A percentile compares a stretch with the other conserved stretches of the same genome.
These are phyloP conservation scores for Salix suchowensis DNA, from an alignment of 345 rosid genomes.

Conservation along the genomic window DNA sequence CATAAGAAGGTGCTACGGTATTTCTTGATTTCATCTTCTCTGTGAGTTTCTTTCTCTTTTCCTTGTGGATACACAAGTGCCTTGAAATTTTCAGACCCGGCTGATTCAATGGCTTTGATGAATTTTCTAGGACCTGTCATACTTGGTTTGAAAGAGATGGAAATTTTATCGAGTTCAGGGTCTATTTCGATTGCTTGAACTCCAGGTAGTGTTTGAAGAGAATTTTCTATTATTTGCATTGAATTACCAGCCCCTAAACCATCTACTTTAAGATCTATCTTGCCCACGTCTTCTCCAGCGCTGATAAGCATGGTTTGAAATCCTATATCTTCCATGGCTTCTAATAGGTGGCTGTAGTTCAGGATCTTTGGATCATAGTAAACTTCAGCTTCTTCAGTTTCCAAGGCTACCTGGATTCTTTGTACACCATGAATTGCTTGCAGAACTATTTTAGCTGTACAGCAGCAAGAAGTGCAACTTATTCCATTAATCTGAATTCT, in stretches of 20 bases:
- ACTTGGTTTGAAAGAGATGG: conserved; percentile 63
- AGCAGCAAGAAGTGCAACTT: conserved; percentile 84
- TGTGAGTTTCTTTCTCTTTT: conserved; percentile 52
- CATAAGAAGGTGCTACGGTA: conserved; percentile 59
- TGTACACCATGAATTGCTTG: conserved; percentile 58
- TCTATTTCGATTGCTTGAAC: conserved; percentile 42
- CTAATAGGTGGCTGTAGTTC: conserved; percentile 34
- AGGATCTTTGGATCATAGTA: conserved; percentile 54
- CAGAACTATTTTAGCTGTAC: conserved; percentile 61
- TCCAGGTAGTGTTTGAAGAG: conserved; percentile 83
- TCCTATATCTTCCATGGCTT: conserved; percentile 59
- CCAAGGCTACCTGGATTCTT: conserved; percentile 73
- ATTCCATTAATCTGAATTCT: conserved; percentile 75
- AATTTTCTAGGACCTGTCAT: conserved; percentile 77
- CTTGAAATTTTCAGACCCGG: conserved; percentile 57
- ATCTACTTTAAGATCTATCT: conserved; percentile 69
- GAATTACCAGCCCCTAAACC: conserved; percentile 51
- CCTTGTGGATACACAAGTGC: conserved; percentile 62
- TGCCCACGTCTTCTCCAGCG: conserved; percentile 62
- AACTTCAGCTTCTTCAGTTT: conserved; percentile 83
- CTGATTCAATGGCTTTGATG: conserved; percentile 66
- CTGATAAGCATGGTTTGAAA: conserved; percentile 73
- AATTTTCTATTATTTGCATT: conserved; percentile 45
- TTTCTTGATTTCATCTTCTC: conserved; percentile 60
- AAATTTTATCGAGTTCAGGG: conserved; percentile 32